These are phyloP conservation scores for Termitomyces sp. DNA, from an alignment of 768 basidiomycete genomes.

Conservation along the genomic window DNA sequence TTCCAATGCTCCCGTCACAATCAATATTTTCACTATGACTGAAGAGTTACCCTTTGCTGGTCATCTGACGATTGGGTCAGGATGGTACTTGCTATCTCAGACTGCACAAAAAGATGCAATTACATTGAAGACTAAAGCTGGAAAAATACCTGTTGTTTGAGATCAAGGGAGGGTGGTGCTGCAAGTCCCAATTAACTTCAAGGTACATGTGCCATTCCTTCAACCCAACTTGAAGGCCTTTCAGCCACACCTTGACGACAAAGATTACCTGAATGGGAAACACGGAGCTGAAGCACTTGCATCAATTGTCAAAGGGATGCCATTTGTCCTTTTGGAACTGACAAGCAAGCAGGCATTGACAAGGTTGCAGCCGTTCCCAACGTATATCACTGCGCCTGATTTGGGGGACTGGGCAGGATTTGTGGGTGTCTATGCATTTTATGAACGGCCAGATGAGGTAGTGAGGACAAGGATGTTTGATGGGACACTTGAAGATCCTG, in stretches of 20 bases:
- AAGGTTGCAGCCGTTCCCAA: constrained; percentile 27
- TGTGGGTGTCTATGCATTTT: constrained; percentile 37
- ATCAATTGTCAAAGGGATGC: constrained; percentile 49
- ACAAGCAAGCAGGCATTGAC: constrained; percentile 37
- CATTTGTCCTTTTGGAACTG: constrained; percentile 38
- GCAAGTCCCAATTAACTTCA: constrained; percentile 41
- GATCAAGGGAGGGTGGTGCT: constrained; percentile 30
- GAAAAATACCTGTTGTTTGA: constrained; percentile 35
- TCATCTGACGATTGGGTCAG: constrained; percentile 43
- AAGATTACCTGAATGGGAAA: constrained; percentile 36
- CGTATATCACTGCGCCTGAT: constrained; percentile 24
- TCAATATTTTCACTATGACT: constrained; percentile 41
- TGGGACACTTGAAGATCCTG: constrained; percentile 41
- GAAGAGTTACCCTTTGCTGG: constrained; percentile 45
- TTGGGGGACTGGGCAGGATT: constrained; percentile 42
- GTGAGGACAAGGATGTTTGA: constrained; percentile 43
- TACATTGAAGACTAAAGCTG: constrained; percentile 40
- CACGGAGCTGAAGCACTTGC: constrained; percentile 34
- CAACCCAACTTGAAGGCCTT: constrained; percentile 26
- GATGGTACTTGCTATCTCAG: constrained; percentile 38
- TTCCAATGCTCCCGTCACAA: constrained; percentile 23
- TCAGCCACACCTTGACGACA: constrained; percentile 27
- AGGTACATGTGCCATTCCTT: constrained; percentile 30
- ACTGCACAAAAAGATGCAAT: constrained; percentile 19
- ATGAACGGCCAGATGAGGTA: constrained; percentile 29